These are phyloP conservation scores for Cryptococcus sp. DNA, from an alignment of 1,284 basidiomycete species.

Conservation along the genomic window DNA sequence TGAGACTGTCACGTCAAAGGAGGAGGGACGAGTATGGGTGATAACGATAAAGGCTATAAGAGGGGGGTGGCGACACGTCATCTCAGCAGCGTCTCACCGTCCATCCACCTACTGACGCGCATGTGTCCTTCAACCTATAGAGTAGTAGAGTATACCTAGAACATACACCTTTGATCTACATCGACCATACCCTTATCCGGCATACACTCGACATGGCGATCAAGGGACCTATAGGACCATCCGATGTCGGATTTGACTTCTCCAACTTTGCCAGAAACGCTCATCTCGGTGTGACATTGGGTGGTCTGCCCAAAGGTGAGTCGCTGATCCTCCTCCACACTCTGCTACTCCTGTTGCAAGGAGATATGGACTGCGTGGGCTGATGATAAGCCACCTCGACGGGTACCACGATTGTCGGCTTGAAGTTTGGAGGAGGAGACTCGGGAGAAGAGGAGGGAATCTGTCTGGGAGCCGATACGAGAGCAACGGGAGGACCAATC, in stretches of 20 bases:
- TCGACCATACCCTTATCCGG: neutral
- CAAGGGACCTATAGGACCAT: conserved; percentile 19
- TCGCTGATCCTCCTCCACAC: neutral
- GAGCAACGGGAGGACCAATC: conserved; percentile 90
- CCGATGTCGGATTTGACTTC: conserved; percentile 61
- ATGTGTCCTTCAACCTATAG: too few relatives aligned
- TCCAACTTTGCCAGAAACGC: conserved; percentile 69
- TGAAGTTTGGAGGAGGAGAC: conserved; percentile 63
- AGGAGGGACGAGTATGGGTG: neutral
- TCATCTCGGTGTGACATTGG: conserved; percentile 54
- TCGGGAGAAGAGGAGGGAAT: conserved; percentile 69
- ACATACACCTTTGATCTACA: too few relatives aligned
- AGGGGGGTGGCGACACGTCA: too few relatives aligned
- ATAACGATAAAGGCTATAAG: neutral
- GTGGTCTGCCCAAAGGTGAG: conserved; percentile 49
- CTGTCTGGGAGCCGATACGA: conserved; percentile 92
- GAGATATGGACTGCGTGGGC: too few relatives aligned
- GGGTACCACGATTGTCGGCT: conserved; percentile 93
- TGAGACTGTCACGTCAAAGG: conserved; percentile 37
- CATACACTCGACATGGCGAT: conserved; percentile 18
- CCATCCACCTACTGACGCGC: too few relatives aligned
- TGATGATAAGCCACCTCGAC: conserved; percentile 69
- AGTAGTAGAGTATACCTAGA: too few relatives aligned
- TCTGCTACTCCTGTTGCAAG: too few relatives aligned
- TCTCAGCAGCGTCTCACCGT: too few relatives aligned